Evolutionary conservation across 768 basidiomycete species (phyloP), one percentile per base, ranked within the genome.

Genomic region (Harrya chromipes): DNA sequence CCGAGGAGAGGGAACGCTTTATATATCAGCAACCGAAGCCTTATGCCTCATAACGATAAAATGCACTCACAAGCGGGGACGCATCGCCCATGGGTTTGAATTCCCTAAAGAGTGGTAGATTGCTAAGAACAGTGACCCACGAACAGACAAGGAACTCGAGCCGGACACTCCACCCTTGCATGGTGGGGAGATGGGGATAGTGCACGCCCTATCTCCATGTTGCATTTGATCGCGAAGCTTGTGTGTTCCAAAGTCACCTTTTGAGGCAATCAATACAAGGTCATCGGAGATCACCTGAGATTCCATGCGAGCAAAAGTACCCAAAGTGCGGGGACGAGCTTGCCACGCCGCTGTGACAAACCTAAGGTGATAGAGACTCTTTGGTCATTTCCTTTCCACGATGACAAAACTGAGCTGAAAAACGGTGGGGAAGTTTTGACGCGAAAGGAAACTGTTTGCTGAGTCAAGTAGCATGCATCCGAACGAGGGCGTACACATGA

Each of bases 371-470:
- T 27, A 13, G 26, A 26, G 1, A 29, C 26, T 6, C 33, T 47
- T 54, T 41, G 17, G 42, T 49, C 43, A 14, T 19, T 48, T 42
- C 17, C 17, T 53, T 58, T 54, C 56, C 56, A 58, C 47, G 47
- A 26, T 21, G 13, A 17, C 27, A 4, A 4, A 19, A 16, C 14
- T 16, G 6, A 6, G 14, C 14, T 33, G 3, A 16, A 33, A 16
- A 33, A 16, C 5, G 6, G 33, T 33, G 33, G 33, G 33, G 14
- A 33, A 14, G 29, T 29, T 29, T 29, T 11, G 29, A 29, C 29
- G 11, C 14, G 33, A 33, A 33, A 16, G 33, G 33, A 33, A 33
- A 16, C 26, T 27, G 4, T 6, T 31, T 31, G 31, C 31, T 31
- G 31, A 31, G 31, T 33, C 14, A 14, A 33, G 33, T 16, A 33